Evolutionary conservation across 768 basidiomycete species (phyloP).

Genomic region (Lentinula detonsa): DNA sequence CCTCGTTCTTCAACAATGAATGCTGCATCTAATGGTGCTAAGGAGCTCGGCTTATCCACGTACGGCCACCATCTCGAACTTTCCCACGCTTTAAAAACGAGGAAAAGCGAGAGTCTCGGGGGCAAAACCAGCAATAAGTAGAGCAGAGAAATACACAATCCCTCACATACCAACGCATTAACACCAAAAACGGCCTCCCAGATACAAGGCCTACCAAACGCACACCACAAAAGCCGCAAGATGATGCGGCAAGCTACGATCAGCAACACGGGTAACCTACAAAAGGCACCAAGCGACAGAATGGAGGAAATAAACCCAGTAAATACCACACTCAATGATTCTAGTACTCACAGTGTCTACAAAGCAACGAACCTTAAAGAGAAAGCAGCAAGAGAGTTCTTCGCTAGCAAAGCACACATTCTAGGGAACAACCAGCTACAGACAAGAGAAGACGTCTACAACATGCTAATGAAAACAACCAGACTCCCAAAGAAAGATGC

Average conservation of each 20-base stretch:
- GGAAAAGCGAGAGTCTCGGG: too few relatives aligned
- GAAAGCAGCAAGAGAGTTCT: not conserved
- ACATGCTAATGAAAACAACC: not conserved
- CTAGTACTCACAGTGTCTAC: too few relatives aligned
- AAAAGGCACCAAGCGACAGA: not conserved
- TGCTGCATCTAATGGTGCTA: too few relatives aligned
- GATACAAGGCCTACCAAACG: not conserved
- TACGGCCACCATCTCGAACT: too few relatives aligned
- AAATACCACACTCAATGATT: too few relatives aligned
- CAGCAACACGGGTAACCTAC: not conserved
- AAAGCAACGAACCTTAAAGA: not conserved
- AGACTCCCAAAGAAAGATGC: not conserved
- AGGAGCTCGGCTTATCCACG: too few relatives aligned
- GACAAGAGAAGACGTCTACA: not conserved
- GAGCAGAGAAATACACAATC: too few relatives aligned
- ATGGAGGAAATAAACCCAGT: not conserved
- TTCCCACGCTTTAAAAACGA: too few relatives aligned
- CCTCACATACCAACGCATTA: not conserved
- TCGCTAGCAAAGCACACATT: not conserved
- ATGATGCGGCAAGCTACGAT: not conserved
- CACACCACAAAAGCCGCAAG: not conserved
- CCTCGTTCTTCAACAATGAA: too few relatives aligned
- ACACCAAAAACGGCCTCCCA: not conserved
- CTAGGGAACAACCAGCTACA: not conserved
- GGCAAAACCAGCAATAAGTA: too few relatives aligned